These are phyloP conservation scores for Fusarium albidum DNA, from an alignment of 2,329 filamentous ascomycete species.

Conservation along the genomic window DNA sequence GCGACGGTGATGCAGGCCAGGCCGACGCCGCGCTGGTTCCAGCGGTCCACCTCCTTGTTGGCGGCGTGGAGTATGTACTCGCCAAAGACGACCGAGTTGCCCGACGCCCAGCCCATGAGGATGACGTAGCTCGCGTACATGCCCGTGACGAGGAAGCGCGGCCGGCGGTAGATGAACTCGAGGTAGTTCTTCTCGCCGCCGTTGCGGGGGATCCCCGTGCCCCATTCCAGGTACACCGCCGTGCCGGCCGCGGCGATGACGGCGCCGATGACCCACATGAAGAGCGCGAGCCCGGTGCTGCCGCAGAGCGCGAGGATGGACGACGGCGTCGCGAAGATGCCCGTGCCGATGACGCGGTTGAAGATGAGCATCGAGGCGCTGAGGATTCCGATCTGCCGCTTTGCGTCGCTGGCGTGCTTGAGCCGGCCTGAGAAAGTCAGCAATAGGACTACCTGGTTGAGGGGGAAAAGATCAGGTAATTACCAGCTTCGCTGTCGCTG, in stretches of 20 bases:
- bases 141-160: conserved; percentile 67
- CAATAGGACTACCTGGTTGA: not conserved
- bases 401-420: conserved; percentile 54
- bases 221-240: conserved; percentile 72
- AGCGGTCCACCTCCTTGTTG: conserved; percentile 66
- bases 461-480: conserved; percentile 2
- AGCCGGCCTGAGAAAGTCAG: conserved; percentile 40
- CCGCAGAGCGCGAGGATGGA: conserved; percentile 65
- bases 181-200: conserved; percentile 75
- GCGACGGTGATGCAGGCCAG: conserved; percentile 72
- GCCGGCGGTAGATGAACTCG: conserved; percentile 68
- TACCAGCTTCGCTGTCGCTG: conserved; percentile 37
- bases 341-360: conserved; percentile 72
- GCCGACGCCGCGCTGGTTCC: conserved; percentile 73
- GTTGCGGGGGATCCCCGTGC: conserved; percentile 70
- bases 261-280: conserved; percentile 70
- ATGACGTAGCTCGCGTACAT: conserved; percentile 69
- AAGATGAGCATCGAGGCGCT: conserved; percentile 68
- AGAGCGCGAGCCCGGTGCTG: conserved; percentile 67
- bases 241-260: conserved; percentile 69
- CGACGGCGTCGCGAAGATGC: conserved; percentile 71
- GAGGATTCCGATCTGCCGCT: conserved; percentile 63
- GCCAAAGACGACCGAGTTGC: conserved; percentile 74
- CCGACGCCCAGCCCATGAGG: conserved; percentile 70
- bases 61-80: conserved; percentile 75